These are phyloP conservation scores for Paramecium tetraurelia DNA, from an alignment of 73 alveolate genomes.

Conservation along the genomic window DNA sequence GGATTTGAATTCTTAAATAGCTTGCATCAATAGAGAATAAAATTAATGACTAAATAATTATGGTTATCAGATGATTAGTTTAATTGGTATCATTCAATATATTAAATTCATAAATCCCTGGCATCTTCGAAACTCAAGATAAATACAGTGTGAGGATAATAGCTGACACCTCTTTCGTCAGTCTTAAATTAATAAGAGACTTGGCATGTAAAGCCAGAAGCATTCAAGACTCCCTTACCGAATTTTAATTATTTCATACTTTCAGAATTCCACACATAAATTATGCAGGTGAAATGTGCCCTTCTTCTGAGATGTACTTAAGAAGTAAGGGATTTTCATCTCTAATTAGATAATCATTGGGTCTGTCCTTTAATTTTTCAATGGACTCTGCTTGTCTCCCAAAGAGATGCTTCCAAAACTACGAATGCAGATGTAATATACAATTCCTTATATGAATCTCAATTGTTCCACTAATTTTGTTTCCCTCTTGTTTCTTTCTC, in stretches of 20 bases:
- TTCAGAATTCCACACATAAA: constrained; percentile 22
- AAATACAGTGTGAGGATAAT: constrained; percentile 39
- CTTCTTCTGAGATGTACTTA: constrained; percentile 19
- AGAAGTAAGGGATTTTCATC: constrained; percentile 46
- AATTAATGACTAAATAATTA: neutral
- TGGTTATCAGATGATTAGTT: neutral
- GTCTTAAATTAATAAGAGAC: neutral
- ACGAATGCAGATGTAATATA: neutral
- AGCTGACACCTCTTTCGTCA: constrained; percentile 40
- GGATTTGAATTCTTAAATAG: no score
- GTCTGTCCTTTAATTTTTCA: constrained; percentile 24
- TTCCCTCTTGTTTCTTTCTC: constrained; percentile 50
- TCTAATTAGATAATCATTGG: constrained; percentile 11
- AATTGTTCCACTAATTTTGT: constrained; percentile 18
- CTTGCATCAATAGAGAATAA: neutral
- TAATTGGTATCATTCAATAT: neutral
- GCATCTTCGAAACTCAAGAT: constrained; percentile 33
- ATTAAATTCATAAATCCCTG: neutral
- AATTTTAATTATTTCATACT: neutral
- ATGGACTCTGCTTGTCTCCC: constrained; percentile 38
- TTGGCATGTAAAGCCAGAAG: neutral
- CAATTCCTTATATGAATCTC: constrained; percentile 32
- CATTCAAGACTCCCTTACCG: neutral
- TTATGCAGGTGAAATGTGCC: constrained; percentile 31
- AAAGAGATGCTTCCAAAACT: constrained; percentile 52